Percentiles rank a stretch among this genome's conserved stretches.
phyloP scores from a whole-genome alignment of 176 grass and related monocot genomes.

The Paspalum vaginatum region DNA sequence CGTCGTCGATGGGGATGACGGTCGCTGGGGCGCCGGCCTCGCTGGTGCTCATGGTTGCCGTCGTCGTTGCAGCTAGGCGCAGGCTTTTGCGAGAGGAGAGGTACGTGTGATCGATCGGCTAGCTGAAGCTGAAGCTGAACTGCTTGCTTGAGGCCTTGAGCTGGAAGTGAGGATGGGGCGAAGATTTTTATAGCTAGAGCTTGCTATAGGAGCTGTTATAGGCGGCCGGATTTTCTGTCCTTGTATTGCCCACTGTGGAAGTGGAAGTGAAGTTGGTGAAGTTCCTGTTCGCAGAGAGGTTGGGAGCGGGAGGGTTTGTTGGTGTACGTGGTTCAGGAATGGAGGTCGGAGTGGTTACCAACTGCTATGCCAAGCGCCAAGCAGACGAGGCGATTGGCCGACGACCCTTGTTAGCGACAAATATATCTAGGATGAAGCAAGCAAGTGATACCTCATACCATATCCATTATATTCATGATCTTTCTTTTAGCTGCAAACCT shows the following conservation, averaged over 20 bases:
- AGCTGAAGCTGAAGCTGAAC: background rate
- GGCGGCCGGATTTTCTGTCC: no score
- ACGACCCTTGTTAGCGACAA: no score
- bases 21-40: constrained; percentile 52
- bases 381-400: no score
- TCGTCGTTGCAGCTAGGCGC: background rate
- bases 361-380: constrained; percentile 27
- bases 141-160: background rate
- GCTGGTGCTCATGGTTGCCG: constrained; percentile 61
- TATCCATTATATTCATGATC: no score
- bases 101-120: background rate
- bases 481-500: no score
- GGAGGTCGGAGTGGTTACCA: constrained; percentile 32
- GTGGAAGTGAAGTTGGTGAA: background rate
- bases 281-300: constrained; percentile 6
- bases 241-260: background rate
- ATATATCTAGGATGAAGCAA: no score
- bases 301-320: background rate
- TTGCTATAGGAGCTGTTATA: background rate
- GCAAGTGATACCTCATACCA: no score
- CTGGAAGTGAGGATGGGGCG: background rate
- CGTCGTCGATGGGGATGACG: constrained; percentile 59
- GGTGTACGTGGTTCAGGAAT: constrained; percentile 26
- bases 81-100: background rate
- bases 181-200: constrained; percentile 11